Evolutionary conservation across 352 stramenopile species (phyloP), one percentile per base, ranked within the genome.

Genomic region (Phytopythium kandeliae): DNA sequence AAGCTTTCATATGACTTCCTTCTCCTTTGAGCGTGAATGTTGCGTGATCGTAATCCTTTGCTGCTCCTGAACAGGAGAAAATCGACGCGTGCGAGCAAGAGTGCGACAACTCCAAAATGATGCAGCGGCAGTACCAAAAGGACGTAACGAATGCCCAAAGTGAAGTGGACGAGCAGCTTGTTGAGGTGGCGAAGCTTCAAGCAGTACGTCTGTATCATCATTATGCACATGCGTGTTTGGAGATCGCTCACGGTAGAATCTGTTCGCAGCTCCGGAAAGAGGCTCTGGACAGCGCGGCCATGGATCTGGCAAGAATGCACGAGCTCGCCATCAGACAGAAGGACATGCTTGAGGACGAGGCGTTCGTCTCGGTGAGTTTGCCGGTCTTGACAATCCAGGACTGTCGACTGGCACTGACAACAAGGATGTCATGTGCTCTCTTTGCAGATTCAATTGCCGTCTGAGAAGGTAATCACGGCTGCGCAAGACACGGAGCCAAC

Each of bases 401-500:
- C n/a, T n/a, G n/a, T n/a, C n/a, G n/a, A 28, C 21, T 25, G n/a
- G 12, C 45, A 11, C 22, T 21, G 41, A 9, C 0, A 15, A n/a
- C n/a, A 33, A 33, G 5, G 28, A 10, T 24, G 24, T 7, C 15
- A 10, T 11, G 31, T 2, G 24, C 16, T 24, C 9, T 3, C 33
- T 35, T 26, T 48, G 12, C 40, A 86, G 74, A 70, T 86, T 12
- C 81, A 92, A 71, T 54, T 89, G 15, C 78, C 81, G 10, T 79
- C 77, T 36, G 76, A 94, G 55, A 83, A 89, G 54, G 80, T 91
- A 33, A 85, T 91, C 24, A 65, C 91, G 63, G 84, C 82, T 17
- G 72, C 76, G 4, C 79, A 92, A 47, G 81, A 88, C 16, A 80
- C 69, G 10, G 65, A 84, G 43, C 55, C 63, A 26, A 83, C 70